Evolutionary conservation across 192 early-diverging fungal genomes (phyloP), one percentile per base, ranked within the genome.

Genomic region (Coemansia aciculifera): DNA sequence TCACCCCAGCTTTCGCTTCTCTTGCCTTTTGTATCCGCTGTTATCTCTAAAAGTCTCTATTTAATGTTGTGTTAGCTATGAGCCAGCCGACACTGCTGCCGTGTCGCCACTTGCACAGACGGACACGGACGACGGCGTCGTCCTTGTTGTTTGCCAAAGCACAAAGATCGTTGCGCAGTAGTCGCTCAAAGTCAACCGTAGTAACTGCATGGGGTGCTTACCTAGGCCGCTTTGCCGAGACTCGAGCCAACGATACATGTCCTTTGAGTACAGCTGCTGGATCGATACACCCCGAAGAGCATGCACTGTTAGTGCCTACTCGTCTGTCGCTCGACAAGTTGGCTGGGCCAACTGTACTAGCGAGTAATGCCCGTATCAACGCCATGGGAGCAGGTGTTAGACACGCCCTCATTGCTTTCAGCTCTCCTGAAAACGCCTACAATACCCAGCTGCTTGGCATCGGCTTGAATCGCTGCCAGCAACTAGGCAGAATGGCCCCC

Each of bases 381-480:
- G 75, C 79, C 27, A 43, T 78, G 27, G 80, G 76, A 5, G 80
- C 80, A 9, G 80, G 80, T 3, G 63, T 72, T 36, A 44, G 80
- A 6, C 80, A 83, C 54, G 75, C 75, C 3, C 52, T 83, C 17
- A 12, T 83, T 15, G 76, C 80, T 9, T 43, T 65, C 51, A 21
- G 8, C 17, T 19, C 27, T 21, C 6, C 21, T 37, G 68, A 68
- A 21, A 66, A 64, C 37, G 63, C 63, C 8, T 63, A 42, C 42
- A 63, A 59, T 29, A 68, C 86, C 9, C 66, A 71, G 1, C 36
- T 87, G 17, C 43, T 86, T 17, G 85, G 83, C 1, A 68, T 76
- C 56, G 86, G 86, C 7, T 71, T 86, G 59, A 87, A 87, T 31
- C 74, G 80, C 61, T 83, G 81, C 60, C 72, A 66, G 12, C 86